A percentile compares a stretch with the other conserved stretches of the same genome.
Conservation (phyloP, 1,139 yeast genomes). For the Geotrichum histeridarum region DNA sequence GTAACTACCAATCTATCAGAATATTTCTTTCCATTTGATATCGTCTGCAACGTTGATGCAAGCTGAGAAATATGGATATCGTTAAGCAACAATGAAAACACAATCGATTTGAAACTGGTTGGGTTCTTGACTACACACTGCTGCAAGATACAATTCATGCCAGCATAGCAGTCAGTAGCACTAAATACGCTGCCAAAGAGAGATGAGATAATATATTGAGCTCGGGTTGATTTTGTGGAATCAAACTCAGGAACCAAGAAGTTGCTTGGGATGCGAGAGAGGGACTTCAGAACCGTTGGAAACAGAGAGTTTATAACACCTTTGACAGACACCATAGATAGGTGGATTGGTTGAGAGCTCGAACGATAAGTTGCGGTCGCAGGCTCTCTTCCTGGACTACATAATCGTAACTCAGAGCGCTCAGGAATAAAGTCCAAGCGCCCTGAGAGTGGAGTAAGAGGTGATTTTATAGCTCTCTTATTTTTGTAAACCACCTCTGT, state of each 20-base stretch:
- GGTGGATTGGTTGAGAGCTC: background rate
- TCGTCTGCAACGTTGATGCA: background rate
- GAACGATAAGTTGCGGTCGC: background rate
- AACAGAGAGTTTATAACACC: conserved; percentile 12
- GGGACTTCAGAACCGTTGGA: conserved; percentile 14
- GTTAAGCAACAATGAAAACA: conserved; percentile 10
- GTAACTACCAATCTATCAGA: conserved; percentile 3
- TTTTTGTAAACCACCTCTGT: conserved; percentile 11
- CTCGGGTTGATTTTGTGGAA: conserved; percentile 8
- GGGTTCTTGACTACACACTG: background rate
- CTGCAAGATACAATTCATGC: conserved; percentile 9
- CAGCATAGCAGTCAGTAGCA: conserved; percentile 12
- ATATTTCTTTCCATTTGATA: conserved; percentile 4
- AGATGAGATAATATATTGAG: conserved; percentile 18
- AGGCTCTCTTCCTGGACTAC: too few species aligned
- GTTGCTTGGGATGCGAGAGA: conserved; percentile 13
- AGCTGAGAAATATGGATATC: conserved; percentile 7
- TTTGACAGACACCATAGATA: conserved; percentile 13
- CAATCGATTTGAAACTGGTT: conserved; percentile 1
- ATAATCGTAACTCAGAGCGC: too few species aligned
- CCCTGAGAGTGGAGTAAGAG: background rate
- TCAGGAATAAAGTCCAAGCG: too few species aligned
- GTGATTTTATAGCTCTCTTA: conserved; percentile 6
- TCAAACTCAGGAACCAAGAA: conserved; percentile 15
- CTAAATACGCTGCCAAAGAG: conserved; percentile 15